These are phyloP conservation scores for Phytophthora constricta DNA, from an alignment of 352 stramenopile genomes.

Conservation along the genomic window DNA sequence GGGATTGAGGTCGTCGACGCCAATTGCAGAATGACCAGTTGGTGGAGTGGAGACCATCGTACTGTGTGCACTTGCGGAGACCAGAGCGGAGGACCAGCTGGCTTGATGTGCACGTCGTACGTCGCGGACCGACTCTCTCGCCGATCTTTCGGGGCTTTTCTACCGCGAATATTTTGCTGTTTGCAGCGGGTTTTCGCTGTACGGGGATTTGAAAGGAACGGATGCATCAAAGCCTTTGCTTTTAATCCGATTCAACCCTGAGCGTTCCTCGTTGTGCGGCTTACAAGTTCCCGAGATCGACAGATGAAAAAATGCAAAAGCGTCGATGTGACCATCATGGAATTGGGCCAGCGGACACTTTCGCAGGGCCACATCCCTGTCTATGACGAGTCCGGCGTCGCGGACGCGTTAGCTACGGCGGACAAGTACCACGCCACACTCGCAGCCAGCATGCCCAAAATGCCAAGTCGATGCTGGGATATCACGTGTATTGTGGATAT, in stretches of 20 bases:
- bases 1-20: neutral
- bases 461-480: neutral
- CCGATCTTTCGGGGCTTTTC: neutral
- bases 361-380: no score
- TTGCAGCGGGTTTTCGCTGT: conserved; percentile 2
- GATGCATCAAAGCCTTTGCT: neutral
- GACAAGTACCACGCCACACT: conserved; percentile 13
- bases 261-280: neutral
- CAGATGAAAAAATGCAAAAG: no score
- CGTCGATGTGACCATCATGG: neutral
- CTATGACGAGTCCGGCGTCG: conserved; percentile 15
- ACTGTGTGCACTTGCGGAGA: conserved; percentile 7
- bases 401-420: conserved; percentile 14
- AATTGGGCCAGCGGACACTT: neutral
- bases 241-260: neutral
- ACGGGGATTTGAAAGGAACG: neutral
- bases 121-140: conserved; percentile 1
- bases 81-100: conserved; percentile 8
- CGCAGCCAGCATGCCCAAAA: conserved; percentile 14
- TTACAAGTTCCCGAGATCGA: neutral
- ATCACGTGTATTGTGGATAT: no score
- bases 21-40: conserved; percentile 29
- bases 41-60: neutral
- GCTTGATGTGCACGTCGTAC: conserved; percentile 3
- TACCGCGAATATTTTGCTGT: neutral